These are phyloP conservation scores for Crithidia fasciculata DNA, from an alignment of 208 protist genomes.

Conservation along the genomic window DNA sequence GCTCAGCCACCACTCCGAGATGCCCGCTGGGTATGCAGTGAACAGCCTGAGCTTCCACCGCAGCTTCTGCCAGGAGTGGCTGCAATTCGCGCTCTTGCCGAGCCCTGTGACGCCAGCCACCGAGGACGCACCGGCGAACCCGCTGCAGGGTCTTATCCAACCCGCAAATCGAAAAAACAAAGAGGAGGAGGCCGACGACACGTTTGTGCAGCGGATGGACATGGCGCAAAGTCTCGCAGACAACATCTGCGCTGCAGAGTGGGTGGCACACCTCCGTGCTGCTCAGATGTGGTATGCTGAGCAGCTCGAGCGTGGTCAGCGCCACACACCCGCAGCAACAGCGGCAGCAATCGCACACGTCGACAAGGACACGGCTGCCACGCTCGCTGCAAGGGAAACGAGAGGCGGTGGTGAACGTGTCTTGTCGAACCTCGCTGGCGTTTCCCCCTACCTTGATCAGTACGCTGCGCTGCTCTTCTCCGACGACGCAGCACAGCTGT, in stretches of 20 bases:
- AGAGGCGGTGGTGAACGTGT: background rate
- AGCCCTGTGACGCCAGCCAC: background rate
- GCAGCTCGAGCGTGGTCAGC: constrained; percentile 3
- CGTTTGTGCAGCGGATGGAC: background rate
- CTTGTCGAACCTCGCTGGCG: constrained; percentile 17
- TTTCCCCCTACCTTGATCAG: constrained; percentile 25
- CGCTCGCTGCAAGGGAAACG: no score
- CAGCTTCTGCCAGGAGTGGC: constrained; percentile 34
- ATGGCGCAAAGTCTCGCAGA: constrained; percentile 26
- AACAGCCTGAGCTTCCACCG: constrained; percentile 10
- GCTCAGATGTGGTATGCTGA: constrained; percentile 28
- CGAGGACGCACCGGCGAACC: background rate
- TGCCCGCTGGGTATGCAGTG: constrained; percentile 9
- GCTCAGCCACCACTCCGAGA: constrained; percentile 16
- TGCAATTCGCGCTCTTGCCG: constrained; percentile 18
- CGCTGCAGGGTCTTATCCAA: background rate
- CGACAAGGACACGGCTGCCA: background rate
- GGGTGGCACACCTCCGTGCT: constrained; percentile 32
- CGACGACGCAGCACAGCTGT: constrained; percentile 14
- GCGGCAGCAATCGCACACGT: no score
- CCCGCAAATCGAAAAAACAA: background rate
- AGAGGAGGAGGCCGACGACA: constrained; percentile 1
- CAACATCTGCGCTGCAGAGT: constrained; percentile 35
- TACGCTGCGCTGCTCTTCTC: constrained; percentile 30
- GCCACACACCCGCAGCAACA: background rate